A percentile compares a stretch with the other conserved stretches of the same genome.
These are phyloP conservation scores for Leucocoprinus birnbaumii DNA, from an alignment of 768 basidiomycete genomes.

Conservation along the genomic window DNA sequence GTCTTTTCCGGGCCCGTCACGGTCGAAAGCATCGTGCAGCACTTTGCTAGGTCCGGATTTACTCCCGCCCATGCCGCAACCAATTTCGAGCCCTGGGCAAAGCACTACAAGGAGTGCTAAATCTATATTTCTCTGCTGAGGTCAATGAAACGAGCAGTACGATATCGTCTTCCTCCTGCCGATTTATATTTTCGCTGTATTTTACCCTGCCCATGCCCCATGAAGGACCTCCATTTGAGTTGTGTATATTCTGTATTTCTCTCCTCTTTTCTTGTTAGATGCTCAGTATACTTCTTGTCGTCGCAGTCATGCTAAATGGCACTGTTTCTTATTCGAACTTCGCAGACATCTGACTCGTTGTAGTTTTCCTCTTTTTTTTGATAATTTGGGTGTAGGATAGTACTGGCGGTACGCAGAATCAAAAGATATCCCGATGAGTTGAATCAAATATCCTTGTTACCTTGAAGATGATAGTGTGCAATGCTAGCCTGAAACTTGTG, in stretches of 20 bases:
- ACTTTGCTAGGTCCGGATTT: constrained; percentile 40
- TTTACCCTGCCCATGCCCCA: too few species aligned
- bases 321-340: neutral
- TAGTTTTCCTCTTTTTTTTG: neutral
- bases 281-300: too few species aligned
- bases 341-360: neutral
- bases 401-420: too few species aligned
- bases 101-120: constrained; percentile 15
- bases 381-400: neutral
- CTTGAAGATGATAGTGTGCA: too few species aligned
- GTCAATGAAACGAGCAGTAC: too few species aligned
- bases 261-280: too few species aligned
- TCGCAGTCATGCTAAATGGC: neutral
- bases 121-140: neutral
- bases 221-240: too few species aligned
- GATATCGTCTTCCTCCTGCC: too few species aligned
- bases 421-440: too few species aligned
- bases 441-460: too few species aligned
- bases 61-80: constrained; percentile 24
- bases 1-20: constrained; percentile 31
- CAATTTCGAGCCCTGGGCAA: constrained; percentile 22
- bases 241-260: too few species aligned
- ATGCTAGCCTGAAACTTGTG: too few species aligned
- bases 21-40: constrained; percentile 32
- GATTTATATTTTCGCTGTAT: neutral